Base-by-base conservation (phyloP, 148 eudicot genomes). In the Amaranthus hypochondriacus region DNA sequence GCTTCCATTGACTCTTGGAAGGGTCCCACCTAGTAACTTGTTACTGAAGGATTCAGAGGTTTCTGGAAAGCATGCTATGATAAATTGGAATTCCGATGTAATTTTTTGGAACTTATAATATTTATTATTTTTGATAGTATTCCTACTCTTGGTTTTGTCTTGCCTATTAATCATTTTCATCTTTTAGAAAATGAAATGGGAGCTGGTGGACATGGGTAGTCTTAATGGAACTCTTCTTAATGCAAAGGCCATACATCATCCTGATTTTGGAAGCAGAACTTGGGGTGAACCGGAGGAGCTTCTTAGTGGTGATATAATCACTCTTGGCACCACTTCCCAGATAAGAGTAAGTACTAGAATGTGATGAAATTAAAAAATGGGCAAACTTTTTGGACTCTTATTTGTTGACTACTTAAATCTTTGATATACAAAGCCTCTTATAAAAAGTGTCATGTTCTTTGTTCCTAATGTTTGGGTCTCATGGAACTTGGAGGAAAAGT, bases 201-300 rank as follows among this genome's bases (percentile, higher is more conserved):
- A 95, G 84, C 84, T 95, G 75, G 92, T 92, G 58, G 98, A 95
- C 83, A 83, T 95, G 93, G 98, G 98, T 60, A 95, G 98, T 86
- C 86, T 95, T 64, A 95, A 95, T 77, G 98, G 98, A 72, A 95
- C 98, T 48, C 86, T 90, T 9, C 70, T 92, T 68, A 95, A 95
- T 82, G 85, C 92, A 48, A 81, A 75, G 75, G 81, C 87, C 66
- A 83, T 88, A 60, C 81, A 89, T 79, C 89, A 88, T 78, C 87
- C 87, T 67, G 89, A 89, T 73, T 72, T 87, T 80, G 97, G 84
- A 74, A 90, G 89, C 80, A 88, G 98, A 81, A 87, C 86, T 54
- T 90, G 98, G 97, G 97, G 98, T 70, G 85, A 85, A 76, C 88
- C 98, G 39, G 79, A 74, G 70, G 97, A 90, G 82, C 96, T 95